A percentile compares a stretch with the other conserved stretches of the same genome.
These are phyloP conservation scores for Colletotrichum phormii DNA, from an alignment of 2,329 filamentous ascomycete genomes.

Conservation along the genomic window DNA sequence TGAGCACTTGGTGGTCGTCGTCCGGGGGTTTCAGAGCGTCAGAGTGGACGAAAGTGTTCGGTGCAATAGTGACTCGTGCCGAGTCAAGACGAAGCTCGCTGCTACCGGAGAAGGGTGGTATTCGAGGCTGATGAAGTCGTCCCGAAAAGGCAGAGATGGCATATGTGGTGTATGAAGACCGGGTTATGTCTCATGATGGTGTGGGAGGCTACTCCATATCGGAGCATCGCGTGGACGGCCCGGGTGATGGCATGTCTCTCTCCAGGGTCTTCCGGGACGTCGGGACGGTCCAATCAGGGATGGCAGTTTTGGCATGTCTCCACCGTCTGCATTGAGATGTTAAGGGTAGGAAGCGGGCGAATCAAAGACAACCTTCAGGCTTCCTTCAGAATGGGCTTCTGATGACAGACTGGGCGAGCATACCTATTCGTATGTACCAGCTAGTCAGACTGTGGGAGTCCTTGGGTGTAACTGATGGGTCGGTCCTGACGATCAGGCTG, in stretches of 20 bases:
- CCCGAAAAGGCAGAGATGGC: neutral
- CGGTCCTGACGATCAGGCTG: constrained; percentile 33
- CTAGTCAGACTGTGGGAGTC: constrained; percentile 4
- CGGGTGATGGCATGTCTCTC: constrained; percentile 26
- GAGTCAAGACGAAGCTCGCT: neutral
- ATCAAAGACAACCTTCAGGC: neutral
- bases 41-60: neutral
- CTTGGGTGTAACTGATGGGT: constrained; percentile 7
- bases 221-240: constrained; percentile 21
- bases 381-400: neutral
- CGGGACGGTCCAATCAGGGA: constrained; percentile 16
- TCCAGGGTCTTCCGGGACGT: constrained; percentile 15
- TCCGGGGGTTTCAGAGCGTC: neutral
- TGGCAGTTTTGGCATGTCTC: neutral
- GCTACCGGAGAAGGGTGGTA: neutral
- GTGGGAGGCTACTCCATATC: constrained; percentile 17
- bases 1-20: neutral
- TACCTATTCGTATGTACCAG: neutral
- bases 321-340: neutral
- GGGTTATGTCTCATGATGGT: constrained; percentile 28
- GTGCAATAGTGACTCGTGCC: neutral
- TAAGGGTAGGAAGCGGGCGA: neutral
- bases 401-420: constrained; percentile 5
- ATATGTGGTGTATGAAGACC: neutral
- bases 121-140: neutral